Conservation (phyloP, 2,329 filamentous ascomycete species). For the Aspergillus spinulosporus region DNA sequence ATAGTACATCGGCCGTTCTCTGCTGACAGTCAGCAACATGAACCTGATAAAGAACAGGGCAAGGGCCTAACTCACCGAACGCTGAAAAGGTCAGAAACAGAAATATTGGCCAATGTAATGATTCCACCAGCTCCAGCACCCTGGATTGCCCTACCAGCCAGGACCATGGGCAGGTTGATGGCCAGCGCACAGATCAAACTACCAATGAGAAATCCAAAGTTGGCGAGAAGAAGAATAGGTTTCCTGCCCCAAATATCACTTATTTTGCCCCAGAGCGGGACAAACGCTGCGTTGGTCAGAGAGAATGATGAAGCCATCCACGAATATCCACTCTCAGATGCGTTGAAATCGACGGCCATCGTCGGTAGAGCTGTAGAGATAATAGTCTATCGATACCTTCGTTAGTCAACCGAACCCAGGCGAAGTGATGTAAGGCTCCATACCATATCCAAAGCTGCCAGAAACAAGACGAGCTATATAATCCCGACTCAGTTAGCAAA, state of each 20-base stretch:
- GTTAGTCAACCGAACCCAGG: conserved; percentile 2
- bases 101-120: conserved; percentile 64
- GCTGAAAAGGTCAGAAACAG: conserved; percentile 64
- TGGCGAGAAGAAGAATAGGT: conserved; percentile 60
- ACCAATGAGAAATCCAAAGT: conserved; percentile 62
- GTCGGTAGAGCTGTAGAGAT: conserved; percentile 49
- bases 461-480: conserved; percentile 55
- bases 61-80: conserved; percentile 46
- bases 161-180: conserved; percentile 61
- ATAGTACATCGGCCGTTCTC: conserved; percentile 60
- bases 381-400: conserved; percentile 37
- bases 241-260: conserved; percentile 69
- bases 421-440: conserved; percentile 10
- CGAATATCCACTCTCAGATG: conserved; percentile 47
- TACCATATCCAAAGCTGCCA: conserved; percentile 61
- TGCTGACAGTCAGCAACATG: conserved; percentile 23
- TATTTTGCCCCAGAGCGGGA: conserved; percentile 63
- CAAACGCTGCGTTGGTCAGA: conserved; percentile 49
- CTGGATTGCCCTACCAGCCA: conserved; percentile 62
- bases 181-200: conserved; percentile 62
- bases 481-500: not conserved
- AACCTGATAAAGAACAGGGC: not conserved
- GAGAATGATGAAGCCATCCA: conserved; percentile 52
- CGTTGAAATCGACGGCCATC: conserved; percentile 45
- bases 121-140: conserved; percentile 65